Evolutionary conservation across 2,329 filamentous ascomycete species (phyloP), one percentile per base, ranked within the genome.

Genomic region (Cladorrhinum sp.): DNA sequence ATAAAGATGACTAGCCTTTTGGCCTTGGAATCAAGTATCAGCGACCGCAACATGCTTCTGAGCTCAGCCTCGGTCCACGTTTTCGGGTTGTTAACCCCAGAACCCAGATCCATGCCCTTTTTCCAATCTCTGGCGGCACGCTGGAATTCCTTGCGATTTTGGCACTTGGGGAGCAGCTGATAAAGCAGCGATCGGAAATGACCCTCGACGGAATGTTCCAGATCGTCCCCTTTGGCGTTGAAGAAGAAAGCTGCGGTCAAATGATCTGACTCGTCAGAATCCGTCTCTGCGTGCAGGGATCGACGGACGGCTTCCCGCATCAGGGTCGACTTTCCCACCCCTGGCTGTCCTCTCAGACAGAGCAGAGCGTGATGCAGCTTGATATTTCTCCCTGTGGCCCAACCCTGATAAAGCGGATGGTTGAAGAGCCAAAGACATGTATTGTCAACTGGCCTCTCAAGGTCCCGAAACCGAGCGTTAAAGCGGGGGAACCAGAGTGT

Each of bases 301-400:
- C 10, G 12, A 2, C 42, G 42, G 14, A 42, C 33, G 0, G 53
- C 62, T 7, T 54, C 42, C 28, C 59, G 60, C 61, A 66, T 65
- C 3, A 66, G 26, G 0, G 60, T 62, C 1, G 65, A 67, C 51
- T 66, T 66, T 16, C 63, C 62, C 0, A 62, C 26, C 9, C 64
- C 61, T 20, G 64, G 64, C 12, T 64, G 61, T 12, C 62, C 64
- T 18, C 57, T 64, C 2, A 65, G 10, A 51, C 33, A 56, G 9
- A 65, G 55, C 9, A 66, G 21, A 4, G 60, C 64, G 9, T n/a
- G 1, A 21, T 50, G 5, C 5, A 8, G 28, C 2, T 36, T 55
- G 20, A 12, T 16, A n/a, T 57, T 36, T 28, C 20, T 14, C 1
- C 36, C 14, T 2, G 1, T 26, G 7, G 46, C 20, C 62, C 64